Conservation (phyloP, 306 rosid genomes). For the Echinosophora koreensis region DNA sequence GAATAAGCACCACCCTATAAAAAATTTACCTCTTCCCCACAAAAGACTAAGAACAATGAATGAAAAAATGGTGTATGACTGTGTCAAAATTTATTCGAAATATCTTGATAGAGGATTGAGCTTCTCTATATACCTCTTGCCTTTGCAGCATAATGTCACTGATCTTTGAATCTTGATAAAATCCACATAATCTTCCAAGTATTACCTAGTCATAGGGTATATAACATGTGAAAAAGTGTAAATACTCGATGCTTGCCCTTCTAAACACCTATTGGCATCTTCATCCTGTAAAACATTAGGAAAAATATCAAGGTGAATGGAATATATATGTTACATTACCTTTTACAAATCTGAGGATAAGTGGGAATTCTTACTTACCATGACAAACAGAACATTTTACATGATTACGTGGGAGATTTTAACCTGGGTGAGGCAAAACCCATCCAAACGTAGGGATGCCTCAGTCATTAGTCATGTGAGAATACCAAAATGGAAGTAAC, state of each 20-base stretch:
- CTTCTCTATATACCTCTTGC: constrained; percentile 55
- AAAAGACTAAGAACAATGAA: constrained; percentile 49
- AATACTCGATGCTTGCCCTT: constrained; percentile 41
- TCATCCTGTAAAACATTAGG: constrained; percentile 53
- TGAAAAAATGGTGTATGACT: constrained; percentile 56
- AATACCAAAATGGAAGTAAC: constrained; percentile 40
- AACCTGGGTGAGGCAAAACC: constrained; percentile 41
- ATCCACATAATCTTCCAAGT: constrained; percentile 46
- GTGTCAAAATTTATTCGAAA: constrained; percentile 48
- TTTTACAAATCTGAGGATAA: constrained; percentile 18
- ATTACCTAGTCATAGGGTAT: constrained; percentile 45
- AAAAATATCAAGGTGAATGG: constrained; percentile 42
- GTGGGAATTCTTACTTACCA: constrained; percentile 41
- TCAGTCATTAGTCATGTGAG: constrained; percentile 43
- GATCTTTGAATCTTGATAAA: constrained; percentile 41
- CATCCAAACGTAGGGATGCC: constrained; percentile 26
- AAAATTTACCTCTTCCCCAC: constrained; percentile 30
- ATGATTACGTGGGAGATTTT: constrained; percentile 22
- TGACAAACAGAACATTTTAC: constrained; percentile 38
- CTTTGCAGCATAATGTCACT: constrained; percentile 43
- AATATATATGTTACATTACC: constrained; percentile 20
- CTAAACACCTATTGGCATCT: constrained; percentile 54
- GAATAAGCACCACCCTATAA: constrained; percentile 38
- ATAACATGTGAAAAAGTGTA: constrained; percentile 42
- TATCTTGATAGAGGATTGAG: constrained; percentile 43